Conservation (phyloP, 208 protist species). For the Zelonia costaricensis region DNA sequence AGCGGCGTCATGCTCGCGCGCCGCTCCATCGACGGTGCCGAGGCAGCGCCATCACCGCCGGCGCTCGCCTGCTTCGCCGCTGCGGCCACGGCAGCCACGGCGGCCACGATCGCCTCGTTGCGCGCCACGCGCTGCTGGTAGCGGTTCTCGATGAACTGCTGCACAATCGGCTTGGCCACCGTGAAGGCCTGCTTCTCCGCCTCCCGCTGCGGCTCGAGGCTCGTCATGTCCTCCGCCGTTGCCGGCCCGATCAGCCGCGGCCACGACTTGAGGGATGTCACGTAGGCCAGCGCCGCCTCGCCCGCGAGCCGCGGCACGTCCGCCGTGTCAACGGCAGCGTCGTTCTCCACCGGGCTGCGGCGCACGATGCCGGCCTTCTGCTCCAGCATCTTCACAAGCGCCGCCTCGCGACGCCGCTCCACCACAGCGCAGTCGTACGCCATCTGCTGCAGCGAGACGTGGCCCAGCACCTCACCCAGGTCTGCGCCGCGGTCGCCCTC, state of each 20-base stretch:
- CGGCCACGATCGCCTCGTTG: conserved; percentile 11
- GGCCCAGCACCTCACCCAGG: conserved; percentile 47
- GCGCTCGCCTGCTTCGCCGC: background rate
- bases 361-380: background rate
- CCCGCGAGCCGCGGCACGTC: conserved; percentile 20
- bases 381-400: conserved; percentile 19
- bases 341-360: background rate
- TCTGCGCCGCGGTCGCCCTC: conserved; percentile 70
- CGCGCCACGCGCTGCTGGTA: conserved; percentile 31
- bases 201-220: conserved; percentile 21
- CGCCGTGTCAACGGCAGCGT: background rate
- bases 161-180: conserved; percentile 35
- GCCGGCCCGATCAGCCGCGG: conserved; percentile 41
- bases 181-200: conserved; percentile 30
- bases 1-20: conserved; percentile 7
- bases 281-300: conserved; percentile 20
- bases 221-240: conserved; percentile 27
- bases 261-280: conserved; percentile 35
- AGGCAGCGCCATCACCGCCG: background rate
- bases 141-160: conserved; percentile 39
- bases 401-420: conserved; percentile 24
- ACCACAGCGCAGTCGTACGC: conserved; percentile 34
- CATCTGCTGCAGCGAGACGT: conserved; percentile 42
- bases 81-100: background rate
- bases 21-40: too few species aligned